These are phyloP conservation scores for Heliocybe sulcata DNA, from an alignment of 1,284 basidiomycete genomes.

Conservation along the genomic window DNA sequence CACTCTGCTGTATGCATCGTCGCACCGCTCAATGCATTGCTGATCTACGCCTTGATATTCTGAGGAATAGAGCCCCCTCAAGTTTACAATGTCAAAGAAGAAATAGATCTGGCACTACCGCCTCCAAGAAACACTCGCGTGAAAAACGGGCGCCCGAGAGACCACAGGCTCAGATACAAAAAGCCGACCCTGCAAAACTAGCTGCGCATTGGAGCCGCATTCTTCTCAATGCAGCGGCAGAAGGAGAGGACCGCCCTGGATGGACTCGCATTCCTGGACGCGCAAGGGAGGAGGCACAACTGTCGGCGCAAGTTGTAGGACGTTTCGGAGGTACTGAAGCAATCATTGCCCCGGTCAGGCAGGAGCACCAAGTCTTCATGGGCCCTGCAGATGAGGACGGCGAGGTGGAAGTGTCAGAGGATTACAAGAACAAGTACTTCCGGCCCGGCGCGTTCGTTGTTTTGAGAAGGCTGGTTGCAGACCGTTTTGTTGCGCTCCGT, in stretches of 20 bases:
- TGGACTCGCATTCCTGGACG: slow-evolving; percentile 7
- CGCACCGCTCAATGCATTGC: not conserved
- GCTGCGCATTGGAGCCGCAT: not conserved
- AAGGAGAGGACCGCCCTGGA: not conserved
- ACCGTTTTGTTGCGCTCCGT: not conserved
- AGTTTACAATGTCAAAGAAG: not conserved
- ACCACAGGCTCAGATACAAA: not conserved
- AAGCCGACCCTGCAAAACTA: not conserved
- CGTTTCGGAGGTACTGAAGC: not conserved
- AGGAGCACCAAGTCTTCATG: not conserved
- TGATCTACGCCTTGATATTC: not conserved
- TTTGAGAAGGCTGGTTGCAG: slow-evolving; percentile 40
- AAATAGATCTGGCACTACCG: not conserved
- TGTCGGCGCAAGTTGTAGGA: not conserved
- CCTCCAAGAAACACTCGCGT: too few relatives aligned
- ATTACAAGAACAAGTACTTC: slow-evolving; percentile 5
- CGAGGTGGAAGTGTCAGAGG: not conserved
- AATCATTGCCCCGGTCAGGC: not conserved
- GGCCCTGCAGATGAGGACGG: not conserved
- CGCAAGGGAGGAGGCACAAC: not conserved
- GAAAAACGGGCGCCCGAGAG: too few relatives aligned
- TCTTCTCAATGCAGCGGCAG: slow-evolving; percentile 2
- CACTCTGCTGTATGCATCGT: slow-evolving; percentile 1
- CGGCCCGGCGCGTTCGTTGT: slow-evolving; percentile 53
- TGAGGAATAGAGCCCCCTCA: not conserved